These are phyloP conservation scores for Suillus spraguei DNA, from an alignment of 768 basidiomycete species.

Conservation along the genomic window DNA sequence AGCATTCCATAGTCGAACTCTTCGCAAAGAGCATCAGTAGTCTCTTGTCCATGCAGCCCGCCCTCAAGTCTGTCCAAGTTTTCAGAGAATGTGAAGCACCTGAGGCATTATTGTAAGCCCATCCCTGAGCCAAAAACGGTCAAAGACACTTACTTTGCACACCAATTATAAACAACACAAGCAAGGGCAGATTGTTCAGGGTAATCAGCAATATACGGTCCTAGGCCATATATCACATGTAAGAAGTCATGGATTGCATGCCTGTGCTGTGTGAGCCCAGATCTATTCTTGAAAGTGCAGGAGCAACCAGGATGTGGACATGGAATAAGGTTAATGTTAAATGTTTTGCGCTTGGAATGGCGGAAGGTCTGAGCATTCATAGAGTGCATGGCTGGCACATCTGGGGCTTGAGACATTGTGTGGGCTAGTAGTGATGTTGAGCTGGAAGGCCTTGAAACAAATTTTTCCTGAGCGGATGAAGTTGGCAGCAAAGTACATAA, in stretches of 20 bases:
- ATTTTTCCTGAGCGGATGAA: neutral
- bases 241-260: neutral
- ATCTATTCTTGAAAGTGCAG: conserved; percentile 1
- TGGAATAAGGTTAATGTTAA: neutral
- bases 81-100: too few species aligned
- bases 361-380: too few species aligned
- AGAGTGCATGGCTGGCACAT: too few species aligned
- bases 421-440: too few species aligned
- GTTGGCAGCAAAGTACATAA: neutral
- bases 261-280: conserved; percentile 3
- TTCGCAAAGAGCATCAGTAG: too few species aligned
- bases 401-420: neutral
- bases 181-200: conserved; percentile 40
- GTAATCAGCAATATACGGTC: conserved; percentile 44
- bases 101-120: too few species aligned
- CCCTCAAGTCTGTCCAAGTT: too few species aligned
- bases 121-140: too few species aligned
- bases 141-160: too few species aligned
- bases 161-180: conserved; percentile 19
- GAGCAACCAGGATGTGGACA: neutral
- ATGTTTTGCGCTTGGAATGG: neutral
- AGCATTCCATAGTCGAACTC: too few species aligned
- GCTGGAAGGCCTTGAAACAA: too few species aligned
- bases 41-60: too few species aligned
- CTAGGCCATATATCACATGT: conserved; percentile 34